Base-by-base conservation (phyloP, 23 red algal genomes). In the Gracilaria caudata region DNA sequence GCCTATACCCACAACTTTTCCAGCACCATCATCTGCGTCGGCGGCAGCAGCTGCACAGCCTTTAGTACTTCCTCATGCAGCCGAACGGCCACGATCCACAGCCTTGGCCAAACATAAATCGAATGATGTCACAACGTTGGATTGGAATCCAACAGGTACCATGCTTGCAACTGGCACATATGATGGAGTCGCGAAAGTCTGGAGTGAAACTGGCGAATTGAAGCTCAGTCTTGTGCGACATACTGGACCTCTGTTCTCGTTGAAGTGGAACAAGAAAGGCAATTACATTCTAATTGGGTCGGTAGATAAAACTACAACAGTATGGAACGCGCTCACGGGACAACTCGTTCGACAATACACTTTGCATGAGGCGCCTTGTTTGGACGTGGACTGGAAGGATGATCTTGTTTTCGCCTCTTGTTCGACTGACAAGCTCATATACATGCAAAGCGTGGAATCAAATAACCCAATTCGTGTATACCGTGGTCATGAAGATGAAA, bases 361-460 rank as follows among this genome's bases (percentile, higher is more conserved):
- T 25, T 51, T 93, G 39, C 97, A 99, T 63, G 88, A 68, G 7
- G 97, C 88, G 4, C 91, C 97, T 3, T 81, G 72, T 34, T 53
- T 99, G 7, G 93, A 96, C 41, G 97, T 99, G 7, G 93, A 95
- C 77, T 99, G 97, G 97, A 87, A 86, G 36, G 93, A 94, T 64
- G 97, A 99, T 86, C 59, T 60, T 25, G 84, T 79, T 4, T 95
- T 99, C 84, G 97, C 97, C 20, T 95, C 93, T 24, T 95, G 92
- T 61, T 94, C 92, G 16, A 95, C 87, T 4, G 97, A 95, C 79
- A 99, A 99, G 78, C 95, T 92, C 51, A 93, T 99, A 0, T 94
- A 94, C 35, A 75, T 99, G 40, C 93, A 84, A 38, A 64, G 61
- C 28, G 34, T 96, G 13, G 97, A 87, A 64, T 86, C 86, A 8